phyloP scores from a whole-genome alignment of 2,329 filamentous ascomycete species.

The Epichloe brachyelytri region DNA sequence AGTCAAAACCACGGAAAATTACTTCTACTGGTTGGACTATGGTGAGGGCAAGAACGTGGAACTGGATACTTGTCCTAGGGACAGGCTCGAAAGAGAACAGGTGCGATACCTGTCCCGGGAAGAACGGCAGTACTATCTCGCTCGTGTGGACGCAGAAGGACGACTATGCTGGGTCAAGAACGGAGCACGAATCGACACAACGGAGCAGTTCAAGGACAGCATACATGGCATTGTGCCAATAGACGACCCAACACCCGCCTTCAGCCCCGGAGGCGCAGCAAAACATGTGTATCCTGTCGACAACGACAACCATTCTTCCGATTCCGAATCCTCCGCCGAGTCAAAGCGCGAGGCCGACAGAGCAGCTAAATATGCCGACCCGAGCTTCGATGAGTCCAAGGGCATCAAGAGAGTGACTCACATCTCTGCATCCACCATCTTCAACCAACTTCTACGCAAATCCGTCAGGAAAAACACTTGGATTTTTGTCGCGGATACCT shows the following conservation, averaged over 20 bases:
- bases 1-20: constrained; percentile 65
- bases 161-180: constrained; percentile 82
- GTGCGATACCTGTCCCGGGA: constrained; percentile 76
- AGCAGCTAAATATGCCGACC: constrained; percentile 51
- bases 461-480: constrained; percentile 78
- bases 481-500: constrained; percentile 87
- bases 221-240: constrained; percentile 57
- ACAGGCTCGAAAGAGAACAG: constrained; percentile 61
- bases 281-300: constrained; percentile 7
- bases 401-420: constrained; percentile 44
- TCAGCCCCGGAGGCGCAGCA: constrained; percentile 15
- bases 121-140: constrained; percentile 69
- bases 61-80: constrained; percentile 57
- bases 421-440: constrained; percentile 56
- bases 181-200: constrained; percentile 63
- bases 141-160: constrained; percentile 61
- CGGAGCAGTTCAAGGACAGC: constrained; percentile 63
- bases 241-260: constrained; percentile 47
- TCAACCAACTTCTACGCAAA: constrained; percentile 67
- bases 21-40: constrained; percentile 86
- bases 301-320: constrained; percentile 12
- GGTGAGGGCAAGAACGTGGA: constrained; percentile 63
- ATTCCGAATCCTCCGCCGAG: constrained; percentile 26
- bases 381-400: constrained; percentile 47
- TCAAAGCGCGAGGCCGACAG: constrained; percentile 44